Evolutionary conservation across 2,329 filamentous ascomycete species (phyloP), one percentile per base, ranked within the genome.

Genomic region (Cordyceps javanica): DNA sequence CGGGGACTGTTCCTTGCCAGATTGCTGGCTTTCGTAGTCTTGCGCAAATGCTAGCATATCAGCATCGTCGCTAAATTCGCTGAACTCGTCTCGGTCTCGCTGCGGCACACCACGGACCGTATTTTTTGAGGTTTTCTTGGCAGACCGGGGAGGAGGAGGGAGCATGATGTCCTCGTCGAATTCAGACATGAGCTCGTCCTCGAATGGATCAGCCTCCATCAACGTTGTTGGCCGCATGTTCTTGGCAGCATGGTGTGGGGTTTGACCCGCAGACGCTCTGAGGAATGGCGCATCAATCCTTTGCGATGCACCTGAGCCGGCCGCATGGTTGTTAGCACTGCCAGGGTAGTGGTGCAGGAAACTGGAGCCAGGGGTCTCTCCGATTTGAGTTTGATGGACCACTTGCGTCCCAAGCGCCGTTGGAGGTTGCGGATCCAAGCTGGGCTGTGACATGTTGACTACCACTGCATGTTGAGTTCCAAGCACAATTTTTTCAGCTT

Each of bases 41-140:
- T 82, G 72, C 11, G 77, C 80, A 57, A 80, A 72, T 28, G 77
- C 79, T 30, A 81, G 68, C 74, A 83, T 79, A 42, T 78, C 78
- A 52, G 76, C 72, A 58, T 79, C 78, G 44, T 81, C 77, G 57
- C 75, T 76, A 56, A 79, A 79, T 54, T 79, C 77, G 62, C 75
- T 77, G 59, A 74, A 75, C 53, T 73, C 68, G 50, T 73, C 70
- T 32, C 63, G 63, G 25, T 61, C 58, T 42, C 64, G 67, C 44
- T 66, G 61, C 9, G 49, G 19, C 36, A 39, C 26, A 8, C 42
- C 59, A 19, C 42, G 34, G 10, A 45, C 39, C 11, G 13, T 38
- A 13, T 9, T 25, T 32, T 55, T 50, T 16, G 50, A 39, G 9
- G 48, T 10, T 34, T 59, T 60, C 14, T 49, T 53, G 8, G 28